A percentile compares a stretch with the other conserved stretches of the same genome.
Evolutionary conservation across 108 stramenopile genomes (phyloP).

Genomic region (Pseudonitzschia pungens): DNA sequence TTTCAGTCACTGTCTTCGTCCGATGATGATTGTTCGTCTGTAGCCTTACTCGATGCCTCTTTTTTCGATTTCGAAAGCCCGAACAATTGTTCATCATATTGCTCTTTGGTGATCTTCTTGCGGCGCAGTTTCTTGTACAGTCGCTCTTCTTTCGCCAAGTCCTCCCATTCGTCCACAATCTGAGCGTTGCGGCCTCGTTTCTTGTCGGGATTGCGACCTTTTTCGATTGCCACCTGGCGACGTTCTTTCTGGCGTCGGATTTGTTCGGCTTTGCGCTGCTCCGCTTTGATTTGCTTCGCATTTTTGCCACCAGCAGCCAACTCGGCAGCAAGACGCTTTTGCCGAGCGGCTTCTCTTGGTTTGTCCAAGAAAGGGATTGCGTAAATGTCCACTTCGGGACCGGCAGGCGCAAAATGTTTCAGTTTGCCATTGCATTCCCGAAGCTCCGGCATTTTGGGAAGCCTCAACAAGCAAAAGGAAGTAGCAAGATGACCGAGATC

Average conservation of each 20-base stretch:
- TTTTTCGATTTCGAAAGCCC: constrained; percentile 2
- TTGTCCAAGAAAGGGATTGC: constrained; percentile 89
- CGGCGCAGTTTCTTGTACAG: constrained; percentile 84
- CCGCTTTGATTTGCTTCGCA: constrained; percentile 89
- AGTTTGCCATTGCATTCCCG: constrained; percentile 57
- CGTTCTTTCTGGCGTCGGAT: constrained; percentile 56
- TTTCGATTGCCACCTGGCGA: constrained; percentile 59
- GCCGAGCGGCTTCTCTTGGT: constrained; percentile 84
- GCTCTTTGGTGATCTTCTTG: constrained; percentile 83
- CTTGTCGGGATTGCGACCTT: constrained; percentile 89
- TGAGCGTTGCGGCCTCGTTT: constrained; percentile 84
- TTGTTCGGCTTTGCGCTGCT: constrained; percentile 76
- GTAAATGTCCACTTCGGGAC: constrained; percentile 78
- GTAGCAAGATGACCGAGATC: constrained; percentile 89
- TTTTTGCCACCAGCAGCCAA: constrained; percentile 89
- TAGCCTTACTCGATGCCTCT: background rate
- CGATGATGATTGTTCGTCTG: background rate
- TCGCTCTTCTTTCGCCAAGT: constrained; percentile 95
- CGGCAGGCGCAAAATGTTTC: constrained; percentile 72
- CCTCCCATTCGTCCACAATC: constrained; percentile 98
- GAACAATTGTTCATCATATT: constrained; percentile 59
- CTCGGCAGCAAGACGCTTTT: constrained; percentile 83
- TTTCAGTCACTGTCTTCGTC: constrained; percentile 8
- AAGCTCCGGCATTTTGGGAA: constrained; percentile 98
- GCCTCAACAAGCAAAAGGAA: constrained; percentile 87